phyloP scores from a whole-genome alignment of 495 filamentous ascomycete species.

The Margaritispora aquatica region DNA sequence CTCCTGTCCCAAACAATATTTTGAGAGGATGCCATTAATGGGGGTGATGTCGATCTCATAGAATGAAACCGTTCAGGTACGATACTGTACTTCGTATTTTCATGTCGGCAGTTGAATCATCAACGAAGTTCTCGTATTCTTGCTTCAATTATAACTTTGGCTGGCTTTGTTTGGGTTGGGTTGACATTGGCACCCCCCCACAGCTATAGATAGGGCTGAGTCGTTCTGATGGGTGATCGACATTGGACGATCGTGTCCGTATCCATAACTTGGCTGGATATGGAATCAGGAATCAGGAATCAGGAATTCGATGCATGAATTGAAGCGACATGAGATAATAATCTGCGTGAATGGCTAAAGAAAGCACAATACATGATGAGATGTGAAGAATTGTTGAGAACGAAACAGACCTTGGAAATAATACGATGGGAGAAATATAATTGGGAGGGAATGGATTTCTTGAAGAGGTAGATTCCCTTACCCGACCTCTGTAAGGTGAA shows the following conservation, averaged over 20 bases:
- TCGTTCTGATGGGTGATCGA: not conserved
- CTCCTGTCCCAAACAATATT: not conserved
- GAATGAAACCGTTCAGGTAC: too few species aligned
- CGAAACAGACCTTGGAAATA: too few species aligned
- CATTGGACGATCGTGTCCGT: not conserved
- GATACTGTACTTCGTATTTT: too few species aligned
- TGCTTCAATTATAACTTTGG: not conserved
- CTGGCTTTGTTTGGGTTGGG: not conserved
- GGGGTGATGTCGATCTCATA: not conserved
- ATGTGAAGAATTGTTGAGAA: too few species aligned
- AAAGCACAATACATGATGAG: too few species aligned
- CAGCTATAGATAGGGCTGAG: not conserved
- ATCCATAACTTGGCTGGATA: not conserved
- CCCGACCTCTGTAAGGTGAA: too few species aligned
- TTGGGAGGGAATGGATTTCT: too few species aligned
- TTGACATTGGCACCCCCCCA: not conserved
- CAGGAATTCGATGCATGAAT: not conserved
- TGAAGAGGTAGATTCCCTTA: too few species aligned
- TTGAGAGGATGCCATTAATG: too few species aligned
- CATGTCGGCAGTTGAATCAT: not conserved
- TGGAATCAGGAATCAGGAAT: not conserved
- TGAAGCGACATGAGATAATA: not conserved
- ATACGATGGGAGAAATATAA: too few species aligned
- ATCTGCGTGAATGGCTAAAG: too few species aligned
- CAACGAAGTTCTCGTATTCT: not conserved